Conservation (phyloP, 352 stramenopile species). For the Phytophthora hibernalis region DNA sequence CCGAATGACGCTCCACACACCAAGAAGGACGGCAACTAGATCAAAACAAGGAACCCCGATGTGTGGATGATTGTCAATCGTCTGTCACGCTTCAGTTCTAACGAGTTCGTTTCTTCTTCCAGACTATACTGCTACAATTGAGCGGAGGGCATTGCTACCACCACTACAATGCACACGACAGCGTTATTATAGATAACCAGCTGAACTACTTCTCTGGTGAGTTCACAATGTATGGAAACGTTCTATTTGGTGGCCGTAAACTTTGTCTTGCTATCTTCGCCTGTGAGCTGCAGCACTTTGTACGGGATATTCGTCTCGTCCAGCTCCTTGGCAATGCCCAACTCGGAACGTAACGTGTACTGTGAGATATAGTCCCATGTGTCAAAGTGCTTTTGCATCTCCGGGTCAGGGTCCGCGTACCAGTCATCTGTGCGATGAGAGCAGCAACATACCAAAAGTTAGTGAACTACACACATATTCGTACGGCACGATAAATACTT, state of each 20-base stretch:
- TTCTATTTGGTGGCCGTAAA: conserved; percentile 35
- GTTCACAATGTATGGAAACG: background rate
- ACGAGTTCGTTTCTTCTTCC: conserved; percentile 12
- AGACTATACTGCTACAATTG: conserved; percentile 37
- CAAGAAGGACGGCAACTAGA: background rate
- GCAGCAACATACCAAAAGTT: background rate
- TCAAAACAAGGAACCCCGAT: background rate
- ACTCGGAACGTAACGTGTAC: conserved; percentile 79
- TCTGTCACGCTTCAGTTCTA: no score
- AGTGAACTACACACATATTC: conserved; percentile 4
- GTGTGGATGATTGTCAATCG: background rate
- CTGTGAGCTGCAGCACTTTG: conserved; percentile 84
- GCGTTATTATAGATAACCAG: conserved; percentile 29
- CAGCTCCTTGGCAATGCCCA: conserved; percentile 83
- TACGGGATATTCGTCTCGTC: conserved; percentile 90
- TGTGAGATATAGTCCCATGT: conserved; percentile 91
- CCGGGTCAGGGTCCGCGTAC: conserved; percentile 73
- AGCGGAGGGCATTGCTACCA: conserved; percentile 5
- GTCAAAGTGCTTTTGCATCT: conserved; percentile 88
- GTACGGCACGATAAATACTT: conserved; percentile 28
- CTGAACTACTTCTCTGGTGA: conserved; percentile 1
- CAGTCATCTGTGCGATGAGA: conserved; percentile 62
- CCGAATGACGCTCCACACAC: background rate
- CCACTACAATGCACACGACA: conserved; percentile 20
- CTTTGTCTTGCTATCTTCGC: conserved; percentile 65